phyloP scores from a whole-genome alignment of 345 rosid species.

The Hirschfeldia incana region DNA sequence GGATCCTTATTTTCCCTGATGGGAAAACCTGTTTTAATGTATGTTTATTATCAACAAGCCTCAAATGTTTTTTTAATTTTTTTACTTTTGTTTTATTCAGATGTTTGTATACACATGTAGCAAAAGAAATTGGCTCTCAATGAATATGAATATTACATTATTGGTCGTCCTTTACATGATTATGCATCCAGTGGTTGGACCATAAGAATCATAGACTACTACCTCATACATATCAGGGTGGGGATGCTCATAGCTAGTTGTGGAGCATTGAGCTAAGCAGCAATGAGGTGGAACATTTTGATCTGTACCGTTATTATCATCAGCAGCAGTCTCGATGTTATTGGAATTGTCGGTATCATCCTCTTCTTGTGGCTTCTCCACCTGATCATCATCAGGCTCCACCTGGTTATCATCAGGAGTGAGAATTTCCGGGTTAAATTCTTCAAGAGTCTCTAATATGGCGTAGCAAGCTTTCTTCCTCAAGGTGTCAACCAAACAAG shows the following conservation, averaged over 20 bases:
- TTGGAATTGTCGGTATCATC: background rate
- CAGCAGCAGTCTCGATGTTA: background rate
- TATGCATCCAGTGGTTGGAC: slow-evolving; percentile 29
- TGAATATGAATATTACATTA: background rate
- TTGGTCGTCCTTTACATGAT: slow-evolving; percentile 36
- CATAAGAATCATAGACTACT: slow-evolving; percentile 36
- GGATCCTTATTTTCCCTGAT: slow-evolving; percentile 39
- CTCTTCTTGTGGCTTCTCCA: background rate
- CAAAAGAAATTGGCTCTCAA: no score
- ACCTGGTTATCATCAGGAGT: background rate
- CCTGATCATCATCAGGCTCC: slow-evolving; percentile 1
- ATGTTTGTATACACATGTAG: slow-evolving; percentile 24
- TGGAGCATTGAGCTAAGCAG: slow-evolving; percentile 6
- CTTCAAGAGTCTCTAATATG: slow-evolving; percentile 38
- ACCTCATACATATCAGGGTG: slow-evolving; percentile 18
- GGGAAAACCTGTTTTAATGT: background rate
- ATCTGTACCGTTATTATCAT: background rate
- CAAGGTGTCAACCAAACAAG: slow-evolving; percentile 36
- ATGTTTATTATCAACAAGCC: no score
- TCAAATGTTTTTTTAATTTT: no score
- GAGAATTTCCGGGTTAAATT: slow-evolving; percentile 23
- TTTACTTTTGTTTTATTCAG: background rate
- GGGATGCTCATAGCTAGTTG: slow-evolving; percentile 16
- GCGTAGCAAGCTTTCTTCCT: slow-evolving; percentile 44
- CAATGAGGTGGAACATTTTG: slow-evolving; percentile 16